Evolutionary conservation across 2,329 filamentous ascomycete species (phyloP).

Genomic region (Ramularia endophylla): DNA sequence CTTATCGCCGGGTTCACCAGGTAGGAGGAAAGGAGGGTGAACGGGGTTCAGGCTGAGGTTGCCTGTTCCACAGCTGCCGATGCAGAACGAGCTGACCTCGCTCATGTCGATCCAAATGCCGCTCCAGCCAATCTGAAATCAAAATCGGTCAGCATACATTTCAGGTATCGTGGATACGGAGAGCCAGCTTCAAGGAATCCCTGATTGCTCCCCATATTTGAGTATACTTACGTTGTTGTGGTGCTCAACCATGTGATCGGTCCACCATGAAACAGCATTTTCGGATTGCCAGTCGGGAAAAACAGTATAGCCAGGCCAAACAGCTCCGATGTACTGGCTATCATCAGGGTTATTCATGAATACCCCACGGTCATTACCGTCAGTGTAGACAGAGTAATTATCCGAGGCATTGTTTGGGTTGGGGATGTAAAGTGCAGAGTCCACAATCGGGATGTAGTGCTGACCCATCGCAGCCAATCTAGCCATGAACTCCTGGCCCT

Average conservation of each 20-base stretch:
- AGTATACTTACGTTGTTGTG: too few species aligned
- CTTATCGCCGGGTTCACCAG: slow-evolving; percentile 57
- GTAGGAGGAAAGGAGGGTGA: slow-evolving; percentile 59
- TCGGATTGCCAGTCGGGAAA: slow-evolving; percentile 57
- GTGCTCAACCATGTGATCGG: slow-evolving; percentile 47
- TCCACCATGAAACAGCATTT: slow-evolving; percentile 56
- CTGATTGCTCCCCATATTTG: too few species aligned
- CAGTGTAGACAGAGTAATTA: slow-evolving; percentile 43
- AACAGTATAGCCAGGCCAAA: slow-evolving; percentile 53
- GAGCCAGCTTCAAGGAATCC: too few species aligned
- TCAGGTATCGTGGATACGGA: too few species aligned
- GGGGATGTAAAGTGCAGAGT: slow-evolving; percentile 63
- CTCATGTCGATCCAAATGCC: slow-evolving; percentile 58
- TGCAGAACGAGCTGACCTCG: slow-evolving; percentile 59
- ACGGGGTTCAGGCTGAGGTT: slow-evolving; percentile 62
- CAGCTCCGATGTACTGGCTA: slow-evolving; percentile 40
- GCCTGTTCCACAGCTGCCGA: slow-evolving; percentile 63
- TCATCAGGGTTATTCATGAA: slow-evolving; percentile 34
- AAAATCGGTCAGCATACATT: too few species aligned
- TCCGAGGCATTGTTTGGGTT: slow-evolving; percentile 64
- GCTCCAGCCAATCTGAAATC: slow-evolving; percentile 49
- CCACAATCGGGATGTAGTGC: slow-evolving; percentile 57
- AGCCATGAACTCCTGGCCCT: slow-evolving; percentile 47
- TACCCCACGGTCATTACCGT: slow-evolving; percentile 29
- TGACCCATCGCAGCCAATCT: slow-evolving; percentile 49